Evolutionary conservation across 2,329 filamentous ascomycete species (phyloP).

Genomic region (Fusarium multiceps): DNA sequence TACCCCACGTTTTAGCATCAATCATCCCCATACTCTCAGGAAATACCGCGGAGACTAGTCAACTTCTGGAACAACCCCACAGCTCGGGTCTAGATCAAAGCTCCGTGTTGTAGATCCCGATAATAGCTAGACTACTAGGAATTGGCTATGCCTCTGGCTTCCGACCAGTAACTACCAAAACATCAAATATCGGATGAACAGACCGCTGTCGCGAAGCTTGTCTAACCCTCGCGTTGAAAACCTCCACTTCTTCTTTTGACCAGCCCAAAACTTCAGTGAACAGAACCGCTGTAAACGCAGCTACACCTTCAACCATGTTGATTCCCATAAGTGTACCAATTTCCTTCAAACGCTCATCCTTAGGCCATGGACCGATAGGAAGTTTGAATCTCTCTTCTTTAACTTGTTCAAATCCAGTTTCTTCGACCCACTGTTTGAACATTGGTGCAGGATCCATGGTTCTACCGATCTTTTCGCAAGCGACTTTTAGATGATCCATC

Average conservation of each 20-base stretch:
- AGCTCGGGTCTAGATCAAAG: no score
- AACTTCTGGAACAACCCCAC: constrained; percentile 6
- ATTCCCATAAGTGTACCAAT: constrained; percentile 53
- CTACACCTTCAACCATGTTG: constrained; percentile 53
- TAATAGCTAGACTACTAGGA: no score
- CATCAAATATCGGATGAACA: constrained; percentile 49
- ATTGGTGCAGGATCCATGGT: constrained; percentile 47
- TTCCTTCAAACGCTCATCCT: constrained; percentile 40
- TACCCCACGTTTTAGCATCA: not conserved
- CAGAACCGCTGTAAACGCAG: constrained; percentile 53
- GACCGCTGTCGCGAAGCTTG: constrained; percentile 40
- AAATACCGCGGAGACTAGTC: constrained; percentile 21
- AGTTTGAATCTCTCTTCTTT: constrained; percentile 49
- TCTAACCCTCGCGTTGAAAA: constrained; percentile 45
- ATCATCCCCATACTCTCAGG: not conserved
- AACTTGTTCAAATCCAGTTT: constrained; percentile 53
- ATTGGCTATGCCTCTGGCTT: constrained; percentile 32
- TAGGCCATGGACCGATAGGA: constrained; percentile 55
- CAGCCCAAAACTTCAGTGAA: constrained; percentile 54
- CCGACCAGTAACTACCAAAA: constrained; percentile 47
- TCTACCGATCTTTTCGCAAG: constrained; percentile 46
- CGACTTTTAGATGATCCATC: constrained; percentile 39
- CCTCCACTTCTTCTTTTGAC: constrained; percentile 58
- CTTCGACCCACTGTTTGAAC: constrained; percentile 46
- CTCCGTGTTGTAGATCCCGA: no score